These are phyloP conservation scores for Trichophyton benhamiae DNA, from an alignment of 2,329 filamentous ascomycete species.

Conservation along the genomic window DNA sequence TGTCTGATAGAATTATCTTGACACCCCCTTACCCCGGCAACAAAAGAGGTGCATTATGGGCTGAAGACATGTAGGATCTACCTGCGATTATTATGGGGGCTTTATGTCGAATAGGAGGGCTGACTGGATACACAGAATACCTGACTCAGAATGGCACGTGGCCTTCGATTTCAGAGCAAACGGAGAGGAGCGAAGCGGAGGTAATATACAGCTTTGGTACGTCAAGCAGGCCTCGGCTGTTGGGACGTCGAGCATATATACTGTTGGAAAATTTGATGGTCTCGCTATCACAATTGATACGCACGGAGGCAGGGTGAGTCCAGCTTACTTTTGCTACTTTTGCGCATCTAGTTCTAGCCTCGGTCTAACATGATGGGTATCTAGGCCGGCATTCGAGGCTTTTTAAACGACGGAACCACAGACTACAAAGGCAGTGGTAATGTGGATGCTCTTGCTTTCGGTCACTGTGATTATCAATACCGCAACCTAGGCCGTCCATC, in stretches of 20 bases:
- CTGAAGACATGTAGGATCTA: conserved; percentile 40
- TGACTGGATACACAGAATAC: background rate
- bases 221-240: conserved; percentile 56
- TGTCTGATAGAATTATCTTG: conserved; percentile 84
- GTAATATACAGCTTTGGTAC: conserved; percentile 92
- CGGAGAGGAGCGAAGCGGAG: conserved; percentile 71
- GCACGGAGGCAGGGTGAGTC: conserved; percentile 52
- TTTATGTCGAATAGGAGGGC: background rate
- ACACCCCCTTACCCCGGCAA: conserved; percentile 82
- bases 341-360: background rate
- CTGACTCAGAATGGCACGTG: conserved; percentile 57
- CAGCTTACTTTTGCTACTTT: background rate
- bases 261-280: conserved; percentile 75
- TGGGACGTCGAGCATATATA: conserved; percentile 69
- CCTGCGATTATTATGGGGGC: background rate
- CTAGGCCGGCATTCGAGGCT: conserved; percentile 68
- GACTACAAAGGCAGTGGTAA: conserved; percentile 66
- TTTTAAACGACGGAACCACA: conserved; percentile 78
- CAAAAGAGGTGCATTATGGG: conserved; percentile 72
- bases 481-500: conserved; percentile 81
- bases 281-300: conserved; percentile 76
- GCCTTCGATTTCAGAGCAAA: conserved; percentile 80
- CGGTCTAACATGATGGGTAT: background rate
- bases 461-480: conserved; percentile 81
- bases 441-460: conserved; percentile 79